Conservation (phyloP, 2,329 filamentous ascomycete genomes). For the Trichoderma cornu-damae region DNA sequence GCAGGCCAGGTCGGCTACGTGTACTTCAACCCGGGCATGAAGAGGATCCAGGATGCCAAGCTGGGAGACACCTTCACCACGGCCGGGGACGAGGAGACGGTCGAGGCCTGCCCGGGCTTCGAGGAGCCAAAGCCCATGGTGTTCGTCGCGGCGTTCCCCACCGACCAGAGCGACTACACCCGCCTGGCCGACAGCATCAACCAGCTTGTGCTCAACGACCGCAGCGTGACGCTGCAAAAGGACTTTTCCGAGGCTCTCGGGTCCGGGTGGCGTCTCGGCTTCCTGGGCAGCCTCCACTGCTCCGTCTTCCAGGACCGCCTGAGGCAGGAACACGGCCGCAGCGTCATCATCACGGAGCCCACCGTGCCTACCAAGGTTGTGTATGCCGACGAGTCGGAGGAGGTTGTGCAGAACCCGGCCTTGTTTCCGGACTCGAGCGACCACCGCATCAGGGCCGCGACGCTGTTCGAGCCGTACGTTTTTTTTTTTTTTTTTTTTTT, state of each 20-base stretch:
- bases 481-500: no score
- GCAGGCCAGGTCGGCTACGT: conserved; percentile 96
- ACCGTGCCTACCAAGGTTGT: conserved; percentile 87
- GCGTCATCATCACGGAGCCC: conserved; percentile 94
- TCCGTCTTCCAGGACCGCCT: conserved; percentile 98
- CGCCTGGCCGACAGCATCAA: conserved; percentile 90
- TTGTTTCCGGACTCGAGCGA: conserved; percentile 71
- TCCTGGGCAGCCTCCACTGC: conserved; percentile 93
- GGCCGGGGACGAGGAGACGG: conserved; percentile 66
- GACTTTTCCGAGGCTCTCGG: conserved; percentile 92
- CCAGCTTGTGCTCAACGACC: conserved; percentile 89
- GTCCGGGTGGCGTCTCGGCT: conserved; percentile 89
- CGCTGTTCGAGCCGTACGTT: conserved; percentile 47
- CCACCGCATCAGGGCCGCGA: conserved; percentile 40
- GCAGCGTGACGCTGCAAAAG: conserved; percentile 89
- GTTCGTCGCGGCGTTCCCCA: conserved; percentile 93
- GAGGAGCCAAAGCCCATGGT: conserved; percentile 99
- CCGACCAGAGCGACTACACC: conserved; percentile 80
- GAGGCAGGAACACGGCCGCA: conserved; percentile 87
- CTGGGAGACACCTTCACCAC: conserved; percentile 93
- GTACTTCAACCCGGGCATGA: conserved; percentile 98
- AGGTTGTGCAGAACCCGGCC: conserved; percentile 77
- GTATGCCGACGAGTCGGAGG: conserved; percentile 70
- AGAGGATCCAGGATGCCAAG: conserved; percentile 89
- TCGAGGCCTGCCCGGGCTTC: conserved; percentile 83